phyloP scores from a whole-genome alignment of 805 yeast species.

The Nakazawaea peltata region DNA sequence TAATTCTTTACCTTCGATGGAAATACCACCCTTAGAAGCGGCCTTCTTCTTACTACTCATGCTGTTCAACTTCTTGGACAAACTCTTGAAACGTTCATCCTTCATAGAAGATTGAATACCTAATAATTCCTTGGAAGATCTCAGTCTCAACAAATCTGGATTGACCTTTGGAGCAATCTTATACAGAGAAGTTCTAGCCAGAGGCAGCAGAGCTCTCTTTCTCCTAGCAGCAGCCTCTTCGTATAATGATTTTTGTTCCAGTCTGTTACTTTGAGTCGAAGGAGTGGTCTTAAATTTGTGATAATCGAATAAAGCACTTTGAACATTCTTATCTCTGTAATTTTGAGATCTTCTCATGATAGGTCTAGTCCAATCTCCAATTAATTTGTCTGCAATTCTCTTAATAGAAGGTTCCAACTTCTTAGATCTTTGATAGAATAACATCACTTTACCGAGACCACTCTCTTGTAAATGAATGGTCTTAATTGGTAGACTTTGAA shows the following conservation, averaged over 20 bases:
- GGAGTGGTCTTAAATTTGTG: conserved; percentile 37
- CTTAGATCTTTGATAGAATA: conserved; percentile 88
- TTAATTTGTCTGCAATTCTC: conserved; percentile 80
- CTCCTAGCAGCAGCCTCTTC: conserved; percentile 89
- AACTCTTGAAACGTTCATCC: conserved; percentile 77
- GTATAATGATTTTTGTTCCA: conserved; percentile 50
- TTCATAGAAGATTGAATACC: conserved; percentile 46
- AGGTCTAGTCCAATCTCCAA: conserved; percentile 98
- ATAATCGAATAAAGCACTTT: conserved; percentile 60
- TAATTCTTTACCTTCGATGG: conserved; percentile 65
- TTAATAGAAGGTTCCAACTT: conserved; percentile 83
- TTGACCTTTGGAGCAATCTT: conserved; percentile 83
- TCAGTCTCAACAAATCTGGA: conserved; percentile 36
- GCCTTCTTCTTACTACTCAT: conserved; percentile 40
- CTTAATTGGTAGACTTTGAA: conserved; percentile 79
- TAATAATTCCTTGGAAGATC: conserved; percentile 25
- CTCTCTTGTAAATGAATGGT: conserved; percentile 92
- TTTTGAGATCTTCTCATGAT: conserved; percentile 93
- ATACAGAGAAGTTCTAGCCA: conserved; percentile 80
- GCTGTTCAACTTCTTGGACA: conserved; percentile 50
- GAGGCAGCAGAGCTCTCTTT: conserved; percentile 95
- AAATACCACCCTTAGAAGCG: conserved; percentile 61
- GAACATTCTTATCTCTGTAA: conserved; percentile 78
- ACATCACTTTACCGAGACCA: conserved; percentile 87
- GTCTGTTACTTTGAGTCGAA: conserved; percentile 19